phyloP scores from a whole-genome alignment of 805 yeast genomes.

The Zygotorulaspora danielsina region DNA sequence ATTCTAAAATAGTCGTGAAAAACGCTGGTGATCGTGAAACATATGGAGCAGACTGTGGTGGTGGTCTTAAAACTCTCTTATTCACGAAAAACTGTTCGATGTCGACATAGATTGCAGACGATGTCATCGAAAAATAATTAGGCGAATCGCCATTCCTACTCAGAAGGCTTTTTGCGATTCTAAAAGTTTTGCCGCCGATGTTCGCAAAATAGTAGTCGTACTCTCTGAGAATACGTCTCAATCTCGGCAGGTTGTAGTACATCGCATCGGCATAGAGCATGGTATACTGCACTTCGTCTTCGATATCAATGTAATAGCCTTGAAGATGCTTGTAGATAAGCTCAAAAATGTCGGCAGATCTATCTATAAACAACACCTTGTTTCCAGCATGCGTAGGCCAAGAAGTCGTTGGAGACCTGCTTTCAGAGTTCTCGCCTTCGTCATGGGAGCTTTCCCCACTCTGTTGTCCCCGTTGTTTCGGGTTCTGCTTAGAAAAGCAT shows the following conservation, averaged over 20 bases:
- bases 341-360: constrained; percentile 67
- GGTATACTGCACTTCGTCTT: constrained; percentile 55
- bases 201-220: constrained; percentile 52
- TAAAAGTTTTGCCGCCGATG: constrained; percentile 58
- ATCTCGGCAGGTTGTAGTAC: constrained; percentile 61
- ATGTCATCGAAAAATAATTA: constrained; percentile 67
- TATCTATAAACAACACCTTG: constrained; percentile 58
- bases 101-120: constrained; percentile 48
- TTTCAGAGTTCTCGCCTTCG: not conserved
- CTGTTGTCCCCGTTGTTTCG: constrained; percentile 1
- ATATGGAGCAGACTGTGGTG: constrained; percentile 59
- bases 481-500: constrained; percentile 44
- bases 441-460: not conserved
- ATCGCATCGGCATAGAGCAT: constrained; percentile 64
- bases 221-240: constrained; percentile 46
- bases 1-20: constrained; percentile 52
- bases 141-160: constrained; percentile 64
- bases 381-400: no score
- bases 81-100: constrained; percentile 40
- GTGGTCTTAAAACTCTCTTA: constrained; percentile 62
- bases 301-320: constrained; percentile 68
- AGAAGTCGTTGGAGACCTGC: not conserved
- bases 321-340: constrained; percentile 68
- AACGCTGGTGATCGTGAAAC: constrained; percentile 49
- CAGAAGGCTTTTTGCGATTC: constrained; percentile 54